A percentile compares a stretch with the other conserved stretches of the same genome.
Conservation (phyloP, 441 rosid species). For the Viola pubescens region DNA sequence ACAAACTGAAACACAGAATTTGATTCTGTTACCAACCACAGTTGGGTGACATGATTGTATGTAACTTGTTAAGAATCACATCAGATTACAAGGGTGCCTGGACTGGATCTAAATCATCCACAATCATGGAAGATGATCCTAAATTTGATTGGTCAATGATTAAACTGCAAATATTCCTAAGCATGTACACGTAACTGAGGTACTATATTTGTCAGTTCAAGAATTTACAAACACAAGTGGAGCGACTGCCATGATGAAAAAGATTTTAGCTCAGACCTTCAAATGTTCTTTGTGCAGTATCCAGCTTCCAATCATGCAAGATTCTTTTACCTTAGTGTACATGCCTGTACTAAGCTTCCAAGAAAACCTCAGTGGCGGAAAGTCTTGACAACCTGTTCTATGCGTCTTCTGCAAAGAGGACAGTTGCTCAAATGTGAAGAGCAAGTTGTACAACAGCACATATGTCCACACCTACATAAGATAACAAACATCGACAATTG, state of each 20-base stretch:
- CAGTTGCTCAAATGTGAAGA: constrained; percentile 61
- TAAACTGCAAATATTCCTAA: not conserved
- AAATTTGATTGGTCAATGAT: not conserved
- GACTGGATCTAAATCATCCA: not conserved
- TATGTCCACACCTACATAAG: constrained; percentile 80
- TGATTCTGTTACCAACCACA: not conserved
- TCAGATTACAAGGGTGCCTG: not conserved
- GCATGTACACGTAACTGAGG: not conserved
- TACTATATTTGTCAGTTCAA: not conserved
- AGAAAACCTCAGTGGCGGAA: constrained; percentile 53
- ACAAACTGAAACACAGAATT: not conserved
- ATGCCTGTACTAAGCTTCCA: constrained; percentile 6
- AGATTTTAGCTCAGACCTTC: not conserved
- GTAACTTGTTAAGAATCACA: not conserved
- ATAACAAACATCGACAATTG: no score
- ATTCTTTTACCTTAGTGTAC: constrained; percentile 1
- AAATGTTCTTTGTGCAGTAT: constrained; percentile 1
- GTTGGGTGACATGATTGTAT: not conserved
- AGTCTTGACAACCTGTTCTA: constrained; percentile 74
- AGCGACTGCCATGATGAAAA: constrained; percentile 1
- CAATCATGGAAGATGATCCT: no score
- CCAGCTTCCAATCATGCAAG: constrained; percentile 3
- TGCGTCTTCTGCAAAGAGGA: constrained; percentile 82
- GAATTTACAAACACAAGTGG: constrained; percentile 15
- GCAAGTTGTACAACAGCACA: constrained; percentile 88